Evolutionary conservation across 2,329 filamentous ascomycete genomes (phyloP), one percentile per base, ranked within the genome.

Genomic region (Reticulascus tulasneorum): DNA sequence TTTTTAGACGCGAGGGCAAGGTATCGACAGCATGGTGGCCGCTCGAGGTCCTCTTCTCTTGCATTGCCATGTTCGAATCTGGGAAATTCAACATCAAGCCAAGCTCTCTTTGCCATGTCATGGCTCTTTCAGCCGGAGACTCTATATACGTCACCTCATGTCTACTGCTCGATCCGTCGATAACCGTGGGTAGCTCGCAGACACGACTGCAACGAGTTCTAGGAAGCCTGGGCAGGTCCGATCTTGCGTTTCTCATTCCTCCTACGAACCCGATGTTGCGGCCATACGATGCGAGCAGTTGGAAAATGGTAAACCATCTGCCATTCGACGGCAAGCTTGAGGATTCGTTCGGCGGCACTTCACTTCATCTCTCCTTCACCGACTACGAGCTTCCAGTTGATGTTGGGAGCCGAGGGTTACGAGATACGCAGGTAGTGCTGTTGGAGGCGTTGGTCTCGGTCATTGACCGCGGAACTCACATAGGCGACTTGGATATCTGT

Each of bases 311-410:
- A 7, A 27, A n/a, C 12, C 25, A 27, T 16, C 7, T 6, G 25
- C 25, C 12, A 8, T 27, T 13, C 25, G 25, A 27, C 25, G 25
- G 25, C 8, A n/a, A 16, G 8, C 25, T 13, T 8, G 12, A n/a
- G 25, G 25, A 27, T 27, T 27, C 7, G 8, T 27, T 27, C 25
- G n/a, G 17, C 19, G n/a, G 18, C 9, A 33, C 13, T 7, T 33
- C 31, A 4, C 26, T 22, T 22, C 31, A 25, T 25, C 27, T 37
- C 2, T 37, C 35, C 5, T 31, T 37, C n/a, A 37, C 21, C 12
- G 16, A 30, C 5, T 25, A 13, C 16, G 27, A 23, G 20, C 28
- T 31, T 12, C 27, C 34, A 5, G 11, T 37, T 3, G 20, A 31
- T 28, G 9, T 24, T 17, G 20, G 21, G 5, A 13, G 17, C 5